Evolutionary conservation across 129 eudicot species (phyloP).

Genomic region (Lactuca sativa): DNA sequence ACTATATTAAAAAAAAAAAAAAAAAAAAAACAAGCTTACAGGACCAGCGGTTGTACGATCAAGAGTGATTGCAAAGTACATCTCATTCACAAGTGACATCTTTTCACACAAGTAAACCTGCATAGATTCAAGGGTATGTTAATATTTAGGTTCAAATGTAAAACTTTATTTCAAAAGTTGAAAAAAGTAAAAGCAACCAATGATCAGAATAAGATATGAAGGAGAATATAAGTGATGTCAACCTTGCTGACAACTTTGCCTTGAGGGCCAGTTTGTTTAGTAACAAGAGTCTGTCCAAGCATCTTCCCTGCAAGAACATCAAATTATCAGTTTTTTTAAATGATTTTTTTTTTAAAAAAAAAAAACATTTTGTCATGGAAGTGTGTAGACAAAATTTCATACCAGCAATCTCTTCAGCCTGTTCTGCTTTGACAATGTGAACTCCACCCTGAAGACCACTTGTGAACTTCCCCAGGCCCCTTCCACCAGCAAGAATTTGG

Average conservation of each 20-base stretch:
- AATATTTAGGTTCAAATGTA: constrained; percentile 4
- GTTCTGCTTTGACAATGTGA: constrained; percentile 84
- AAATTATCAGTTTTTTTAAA: constrained; percentile 8
- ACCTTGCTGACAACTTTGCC: constrained; percentile 98
- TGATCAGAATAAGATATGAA: neutral
- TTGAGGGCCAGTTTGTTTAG: constrained; percentile 95
- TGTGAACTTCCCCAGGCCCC: constrained; percentile 94
- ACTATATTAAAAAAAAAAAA: too few relatives aligned
- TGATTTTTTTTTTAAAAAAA: constrained; percentile 3
- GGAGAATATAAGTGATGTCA: constrained; percentile 7
- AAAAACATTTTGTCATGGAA: neutral
- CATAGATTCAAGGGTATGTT: constrained; percentile 7
- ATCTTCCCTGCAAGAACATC: constrained; percentile 71
- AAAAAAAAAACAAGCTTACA: constrained; percentile 61
- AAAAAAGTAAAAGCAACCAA: neutral
- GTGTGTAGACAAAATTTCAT: neutral
- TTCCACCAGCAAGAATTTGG: constrained; percentile 97
- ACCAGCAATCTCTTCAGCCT: constrained; percentile 88
- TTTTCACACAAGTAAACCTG: constrained; percentile 94
- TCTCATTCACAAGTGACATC: constrained; percentile 87
- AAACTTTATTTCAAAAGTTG: neutral
- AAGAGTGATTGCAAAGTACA: constrained; percentile 96
- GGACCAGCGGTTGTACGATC: constrained; percentile 97
- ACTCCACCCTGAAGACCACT: constrained; percentile 96
- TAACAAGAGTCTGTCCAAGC: constrained; percentile 99